A percentile compares a stretch with the other conserved stretches of the same genome.
Evolutionary conservation across 306 rosid genomes (phyloP).

Genomic region (Abrus pulchellus): DNA sequence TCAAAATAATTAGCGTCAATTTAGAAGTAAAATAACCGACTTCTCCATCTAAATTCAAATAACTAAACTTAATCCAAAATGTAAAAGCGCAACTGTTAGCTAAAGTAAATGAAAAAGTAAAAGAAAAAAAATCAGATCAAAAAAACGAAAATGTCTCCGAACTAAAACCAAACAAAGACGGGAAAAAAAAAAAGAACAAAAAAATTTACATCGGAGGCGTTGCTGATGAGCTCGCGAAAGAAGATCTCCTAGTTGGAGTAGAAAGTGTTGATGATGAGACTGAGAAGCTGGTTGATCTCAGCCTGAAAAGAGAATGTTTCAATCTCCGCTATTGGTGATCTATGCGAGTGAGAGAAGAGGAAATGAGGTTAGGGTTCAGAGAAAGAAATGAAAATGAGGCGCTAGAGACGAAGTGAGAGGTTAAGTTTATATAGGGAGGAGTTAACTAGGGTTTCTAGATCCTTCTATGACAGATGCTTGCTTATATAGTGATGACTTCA

Average conservation of each 20-base stretch:
- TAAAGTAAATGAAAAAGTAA: not conserved
- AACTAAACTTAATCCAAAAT: not conserved
- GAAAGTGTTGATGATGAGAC: constrained; percentile 94
- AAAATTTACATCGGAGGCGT: constrained; percentile 77
- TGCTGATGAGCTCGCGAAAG: constrained; percentile 90
- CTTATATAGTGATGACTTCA: not conserved
- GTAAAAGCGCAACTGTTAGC: accelerated
- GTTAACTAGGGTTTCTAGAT: constrained; percentile 80
- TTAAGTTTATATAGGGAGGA: constrained; percentile 44
- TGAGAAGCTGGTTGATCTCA: constrained; percentile 96
- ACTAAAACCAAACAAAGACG: too few relatives aligned
- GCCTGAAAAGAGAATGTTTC: constrained; percentile 98
- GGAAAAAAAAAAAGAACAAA: not conserved
- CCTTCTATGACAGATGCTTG: constrained; percentile 52
- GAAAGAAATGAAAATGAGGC: not conserved
- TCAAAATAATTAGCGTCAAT: too few relatives aligned
- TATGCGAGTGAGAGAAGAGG: not conserved
- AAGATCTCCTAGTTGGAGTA: constrained; percentile 98
- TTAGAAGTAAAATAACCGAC: too few relatives aligned
- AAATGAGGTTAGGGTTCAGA: not conserved
- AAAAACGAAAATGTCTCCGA: not conserved
- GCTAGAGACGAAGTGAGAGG: accelerated
- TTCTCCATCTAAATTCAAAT: not conserved
- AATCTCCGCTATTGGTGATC: constrained; percentile 63
- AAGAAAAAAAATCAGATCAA: not conserved